These are phyloP conservation scores for Fusarium goolgardi DNA, from an alignment of 2,329 filamentous ascomycete species.

Conservation along the genomic window DNA sequence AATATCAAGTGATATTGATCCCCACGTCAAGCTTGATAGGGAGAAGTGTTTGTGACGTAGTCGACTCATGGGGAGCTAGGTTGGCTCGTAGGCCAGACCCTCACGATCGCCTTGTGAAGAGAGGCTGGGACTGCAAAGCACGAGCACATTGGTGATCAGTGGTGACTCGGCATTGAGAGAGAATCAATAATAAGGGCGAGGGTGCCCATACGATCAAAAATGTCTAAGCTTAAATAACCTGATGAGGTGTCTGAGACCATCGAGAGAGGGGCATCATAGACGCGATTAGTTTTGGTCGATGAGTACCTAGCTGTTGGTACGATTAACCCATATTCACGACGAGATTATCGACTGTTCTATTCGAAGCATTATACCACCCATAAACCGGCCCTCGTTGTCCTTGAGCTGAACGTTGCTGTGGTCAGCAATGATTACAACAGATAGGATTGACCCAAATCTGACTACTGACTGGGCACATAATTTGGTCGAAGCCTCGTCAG, in stretches of 20 bases:
- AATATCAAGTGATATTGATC: background rate
- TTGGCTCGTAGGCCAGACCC: background rate
- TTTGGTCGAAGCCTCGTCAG: background rate
- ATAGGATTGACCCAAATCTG: background rate
- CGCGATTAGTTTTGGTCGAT: background rate
- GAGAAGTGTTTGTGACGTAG: background rate
- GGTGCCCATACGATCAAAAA: too few species aligned
- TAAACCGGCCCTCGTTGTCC: background rate
- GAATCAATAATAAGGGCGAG: background rate
- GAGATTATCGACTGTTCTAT: background rate
- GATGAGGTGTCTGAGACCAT: background rate
- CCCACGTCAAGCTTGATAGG: background rate
- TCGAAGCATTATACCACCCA: too few species aligned
- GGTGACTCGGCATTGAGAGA: too few species aligned
- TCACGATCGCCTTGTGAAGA: background rate
- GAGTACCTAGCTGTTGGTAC: background rate
- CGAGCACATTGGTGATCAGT: background rate
- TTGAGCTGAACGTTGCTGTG: background rate
- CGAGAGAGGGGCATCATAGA: background rate
- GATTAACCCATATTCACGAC: too few species aligned
- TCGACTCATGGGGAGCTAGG: background rate
- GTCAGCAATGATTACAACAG: constrained; percentile 3
- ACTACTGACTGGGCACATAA: background rate
- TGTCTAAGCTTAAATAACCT: too few species aligned
- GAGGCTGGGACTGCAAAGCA: background rate